phyloP scores from a whole-genome alignment of 108 stramenopile species.

The Cyclostephanos tholiformis region DNA sequence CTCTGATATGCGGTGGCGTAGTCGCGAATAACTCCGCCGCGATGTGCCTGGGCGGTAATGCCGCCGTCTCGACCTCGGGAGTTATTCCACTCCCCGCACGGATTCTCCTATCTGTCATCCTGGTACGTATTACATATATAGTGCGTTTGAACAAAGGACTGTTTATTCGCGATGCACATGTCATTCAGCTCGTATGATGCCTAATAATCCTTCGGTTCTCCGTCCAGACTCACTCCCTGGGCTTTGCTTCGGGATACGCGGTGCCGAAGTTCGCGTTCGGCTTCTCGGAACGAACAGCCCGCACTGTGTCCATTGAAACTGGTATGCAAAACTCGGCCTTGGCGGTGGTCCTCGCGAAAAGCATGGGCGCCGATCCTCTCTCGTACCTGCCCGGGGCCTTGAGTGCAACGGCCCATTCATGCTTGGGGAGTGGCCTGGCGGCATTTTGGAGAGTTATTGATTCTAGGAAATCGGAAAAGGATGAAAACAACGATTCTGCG shows the following conservation, averaged over 20 bases:
- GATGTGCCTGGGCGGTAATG: constrained; percentile 39
- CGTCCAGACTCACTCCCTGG: constrained; percentile 67
- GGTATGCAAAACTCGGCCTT: constrained; percentile 97
- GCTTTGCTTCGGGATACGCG: constrained; percentile 83
- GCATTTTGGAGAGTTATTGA: constrained; percentile 77
- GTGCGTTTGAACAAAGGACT: background rate
- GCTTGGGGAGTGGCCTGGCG: constrained; percentile 87
- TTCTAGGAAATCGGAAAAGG: constrained; percentile 20
- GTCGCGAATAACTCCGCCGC: constrained; percentile 77
- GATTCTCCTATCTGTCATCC: constrained; percentile 66
- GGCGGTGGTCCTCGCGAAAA: constrained; percentile 92
- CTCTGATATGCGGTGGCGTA: constrained; percentile 92
- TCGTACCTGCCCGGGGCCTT: constrained; percentile 91
- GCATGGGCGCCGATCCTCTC: constrained; percentile 78
- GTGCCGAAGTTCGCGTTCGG: constrained; percentile 59
- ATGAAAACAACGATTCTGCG: background rate
- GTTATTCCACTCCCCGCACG: constrained; percentile 33
- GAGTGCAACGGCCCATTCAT: constrained; percentile 88
- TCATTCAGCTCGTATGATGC: background rate
- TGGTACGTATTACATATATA: constrained; percentile 3
- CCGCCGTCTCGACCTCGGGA: constrained; percentile 9
- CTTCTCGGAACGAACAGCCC: constrained; percentile 59
- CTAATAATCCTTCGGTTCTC: background rate
- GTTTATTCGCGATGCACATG: background rate
- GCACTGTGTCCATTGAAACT: constrained; percentile 93